A percentile compares a stretch with the other conserved stretches of the same genome.
These are phyloP conservation scores for Melanogaster broomeanus DNA, from an alignment of 768 basidiomycete genomes.

Conservation along the genomic window DNA sequence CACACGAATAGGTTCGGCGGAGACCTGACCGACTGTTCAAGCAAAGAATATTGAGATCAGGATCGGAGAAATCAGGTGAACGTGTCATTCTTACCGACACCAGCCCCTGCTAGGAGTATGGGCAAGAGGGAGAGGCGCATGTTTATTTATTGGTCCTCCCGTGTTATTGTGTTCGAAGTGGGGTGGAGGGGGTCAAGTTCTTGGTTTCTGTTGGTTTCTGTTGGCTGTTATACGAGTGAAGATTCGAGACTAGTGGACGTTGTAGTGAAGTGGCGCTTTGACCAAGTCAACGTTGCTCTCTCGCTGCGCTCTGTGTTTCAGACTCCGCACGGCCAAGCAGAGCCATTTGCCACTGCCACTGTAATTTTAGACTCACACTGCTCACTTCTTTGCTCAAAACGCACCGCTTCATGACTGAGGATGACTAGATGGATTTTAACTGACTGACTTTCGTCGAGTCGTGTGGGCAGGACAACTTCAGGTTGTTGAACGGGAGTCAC, in stretches of 20 bases:
- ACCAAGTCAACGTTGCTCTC: too few relatives aligned
- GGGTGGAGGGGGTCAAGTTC: neutral
- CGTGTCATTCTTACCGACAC: conserved; percentile 25
- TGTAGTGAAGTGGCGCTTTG: neutral
- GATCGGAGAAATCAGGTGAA: neutral
- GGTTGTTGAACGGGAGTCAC: too few relatives aligned
- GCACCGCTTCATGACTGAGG: neutral
- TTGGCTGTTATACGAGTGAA: neutral
- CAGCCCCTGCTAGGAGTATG: conserved; percentile 38
- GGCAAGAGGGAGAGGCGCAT: conserved; percentile 44
- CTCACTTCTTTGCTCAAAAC: neutral
- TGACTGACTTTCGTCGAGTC: neutral
- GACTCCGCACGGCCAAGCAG: conserved; percentile 17
- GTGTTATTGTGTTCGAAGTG: neutral
- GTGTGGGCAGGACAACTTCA: too few relatives aligned
- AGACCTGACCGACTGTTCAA: conserved; percentile 36
- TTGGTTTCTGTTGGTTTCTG: neutral
- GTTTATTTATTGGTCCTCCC: neutral
- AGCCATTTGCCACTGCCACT: neutral
- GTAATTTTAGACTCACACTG: too few relatives aligned
- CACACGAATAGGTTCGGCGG: conserved; percentile 53
- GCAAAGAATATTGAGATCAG: neutral
- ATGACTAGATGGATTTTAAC: too few relatives aligned
- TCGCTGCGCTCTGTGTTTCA: conserved; percentile 18
- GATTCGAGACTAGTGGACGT: neutral